These are phyloP conservation scores for Agastache rugosa DNA, from an alignment of 257 asterid species.

Conservation along the genomic window DNA sequence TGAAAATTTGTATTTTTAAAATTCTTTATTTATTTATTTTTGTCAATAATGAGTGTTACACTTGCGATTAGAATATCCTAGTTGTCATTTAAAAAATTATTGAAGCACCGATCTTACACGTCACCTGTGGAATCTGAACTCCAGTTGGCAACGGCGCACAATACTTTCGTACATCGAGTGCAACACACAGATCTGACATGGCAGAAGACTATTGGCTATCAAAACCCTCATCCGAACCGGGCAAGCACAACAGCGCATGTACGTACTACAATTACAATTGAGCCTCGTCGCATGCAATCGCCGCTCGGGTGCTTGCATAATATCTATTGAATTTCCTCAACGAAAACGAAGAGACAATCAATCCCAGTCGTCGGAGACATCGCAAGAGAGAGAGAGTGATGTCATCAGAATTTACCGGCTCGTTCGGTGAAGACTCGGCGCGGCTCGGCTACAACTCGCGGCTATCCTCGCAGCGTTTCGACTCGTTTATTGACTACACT, in stretches of 20 bases:
- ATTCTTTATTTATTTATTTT: too few relatives aligned
- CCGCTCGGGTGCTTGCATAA: constrained; percentile 13
- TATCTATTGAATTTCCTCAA: constrained; percentile 13
- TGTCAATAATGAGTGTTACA: background rate
- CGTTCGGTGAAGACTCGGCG: constrained; percentile 29
- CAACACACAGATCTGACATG: background rate
- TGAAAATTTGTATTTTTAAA: too few relatives aligned
- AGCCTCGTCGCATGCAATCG: constrained; percentile 23
- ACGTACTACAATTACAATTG: background rate
- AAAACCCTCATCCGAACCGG: background rate
- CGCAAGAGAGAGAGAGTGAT: constrained; percentile 24
- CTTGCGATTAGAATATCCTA: background rate
- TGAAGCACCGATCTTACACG: constrained; percentile 20
- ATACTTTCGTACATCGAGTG: constrained; percentile 2
- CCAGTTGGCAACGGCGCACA: constrained; percentile 19
- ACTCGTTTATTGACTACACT: constrained; percentile 32
- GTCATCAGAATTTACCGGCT: constrained; percentile 37
- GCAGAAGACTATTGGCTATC: background rate
- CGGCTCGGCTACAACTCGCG: constrained; percentile 32
- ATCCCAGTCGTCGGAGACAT: constrained; percentile 32
- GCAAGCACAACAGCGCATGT: background rate
- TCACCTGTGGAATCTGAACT: constrained; percentile 29
- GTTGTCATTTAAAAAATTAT: background rate
- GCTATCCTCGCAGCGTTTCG: constrained; percentile 40
- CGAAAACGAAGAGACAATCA: constrained; percentile 29